Conservation (phyloP, 257 asterid genomes). For the Catharanthus roseus region DNA sequence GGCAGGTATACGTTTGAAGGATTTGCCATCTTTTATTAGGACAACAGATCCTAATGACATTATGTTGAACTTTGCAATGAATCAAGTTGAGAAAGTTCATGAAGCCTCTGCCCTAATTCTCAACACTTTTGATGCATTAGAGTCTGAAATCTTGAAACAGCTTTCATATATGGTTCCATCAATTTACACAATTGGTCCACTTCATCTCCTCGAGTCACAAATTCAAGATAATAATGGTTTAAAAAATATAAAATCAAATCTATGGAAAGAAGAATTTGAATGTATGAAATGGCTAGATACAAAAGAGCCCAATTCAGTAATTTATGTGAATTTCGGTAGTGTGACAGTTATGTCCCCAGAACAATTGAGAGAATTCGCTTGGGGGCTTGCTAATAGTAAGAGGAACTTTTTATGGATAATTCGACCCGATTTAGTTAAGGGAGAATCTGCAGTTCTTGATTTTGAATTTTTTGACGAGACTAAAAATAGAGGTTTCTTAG, state of each 20-base stretch:
- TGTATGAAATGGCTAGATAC: conserved; percentile 30
- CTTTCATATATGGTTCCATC: conserved; percentile 15
- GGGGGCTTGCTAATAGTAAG: conserved; percentile 31
- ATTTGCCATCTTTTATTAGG: conserved; percentile 26
- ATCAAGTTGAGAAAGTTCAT: conserved; percentile 17
- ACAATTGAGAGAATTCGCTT: conserved; percentile 28
- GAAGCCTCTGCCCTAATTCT: conserved; percentile 23
- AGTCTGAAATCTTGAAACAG: conserved; percentile 14
- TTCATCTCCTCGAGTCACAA: conserved; percentile 15
- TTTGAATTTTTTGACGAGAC: conserved; percentile 22
- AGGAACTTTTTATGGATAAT: conserved; percentile 30
- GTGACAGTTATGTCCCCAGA: conserved; percentile 21
- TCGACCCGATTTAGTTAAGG: conserved; percentile 24
- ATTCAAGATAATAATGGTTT: conserved; percentile 9
- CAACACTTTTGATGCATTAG: conserved; percentile 23
- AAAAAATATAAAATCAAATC: conserved; percentile 17
- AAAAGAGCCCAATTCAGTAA: conserved; percentile 23
- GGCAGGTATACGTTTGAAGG: conserved; percentile 21
- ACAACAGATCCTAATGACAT: conserved; percentile 22
- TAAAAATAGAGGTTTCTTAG: conserved; percentile 16
- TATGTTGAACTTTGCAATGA: conserved; percentile 1
- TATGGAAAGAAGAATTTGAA: conserved; percentile 34
- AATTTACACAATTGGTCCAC: conserved; percentile 25
- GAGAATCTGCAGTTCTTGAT: conserved; percentile 20
- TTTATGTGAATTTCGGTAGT: conserved; percentile 39